phyloP scores from a whole-genome alignment of 2,329 filamentous ascomycete genomes.

The Pestalotiopsis sp. region DNA sequence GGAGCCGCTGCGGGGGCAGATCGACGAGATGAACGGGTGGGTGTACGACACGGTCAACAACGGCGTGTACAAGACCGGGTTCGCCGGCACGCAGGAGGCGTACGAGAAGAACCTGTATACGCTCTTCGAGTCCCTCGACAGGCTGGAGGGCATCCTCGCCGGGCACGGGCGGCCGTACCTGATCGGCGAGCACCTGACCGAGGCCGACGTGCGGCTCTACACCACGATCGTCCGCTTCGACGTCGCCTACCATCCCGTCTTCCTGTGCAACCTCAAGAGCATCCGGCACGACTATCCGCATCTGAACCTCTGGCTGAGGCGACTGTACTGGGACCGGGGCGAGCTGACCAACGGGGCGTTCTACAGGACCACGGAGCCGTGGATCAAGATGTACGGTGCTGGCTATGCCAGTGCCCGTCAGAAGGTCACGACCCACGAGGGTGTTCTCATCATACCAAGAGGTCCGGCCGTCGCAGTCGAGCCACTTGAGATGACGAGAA shows the following conservation, averaged over 20 bases:
- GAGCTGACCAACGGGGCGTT: slow-evolving; percentile 57
- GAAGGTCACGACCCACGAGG: slow-evolving; percentile 27
- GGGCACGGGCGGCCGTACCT: slow-evolving; percentile 55
- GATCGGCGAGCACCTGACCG: slow-evolving; percentile 63
- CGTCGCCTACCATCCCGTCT: slow-evolving; percentile 66
- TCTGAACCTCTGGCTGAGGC: slow-evolving; percentile 68
- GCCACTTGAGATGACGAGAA: slow-evolving; percentile 23
- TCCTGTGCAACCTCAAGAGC: slow-evolving; percentile 65
- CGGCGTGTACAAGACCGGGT: slow-evolving; percentile 59
- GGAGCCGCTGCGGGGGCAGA: slow-evolving; percentile 49
- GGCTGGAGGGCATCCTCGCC: slow-evolving; percentile 60
- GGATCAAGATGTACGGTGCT: slow-evolving; percentile 30
- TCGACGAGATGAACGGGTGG: slow-evolving; percentile 70
- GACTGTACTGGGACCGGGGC: slow-evolving; percentile 68
- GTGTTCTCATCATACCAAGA: slow-evolving; percentile 30
- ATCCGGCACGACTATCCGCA: slow-evolving; percentile 66
- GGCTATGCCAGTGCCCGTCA: slow-evolving; percentile 29
- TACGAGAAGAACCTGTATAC: slow-evolving; percentile 63
- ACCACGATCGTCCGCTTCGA: slow-evolving; percentile 71
- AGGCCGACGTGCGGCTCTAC: slow-evolving; percentile 69
- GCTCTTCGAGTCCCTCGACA: slow-evolving; percentile 67
- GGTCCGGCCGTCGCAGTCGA: slow-evolving; percentile 28
- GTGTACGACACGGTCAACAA: slow-evolving; percentile 58
- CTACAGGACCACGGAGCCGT: slow-evolving; percentile 66
- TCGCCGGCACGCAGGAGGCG: slow-evolving; percentile 64